Base-by-base conservation (phyloP, 179 eudicot species). In the Kewa caespitosa region DNA sequence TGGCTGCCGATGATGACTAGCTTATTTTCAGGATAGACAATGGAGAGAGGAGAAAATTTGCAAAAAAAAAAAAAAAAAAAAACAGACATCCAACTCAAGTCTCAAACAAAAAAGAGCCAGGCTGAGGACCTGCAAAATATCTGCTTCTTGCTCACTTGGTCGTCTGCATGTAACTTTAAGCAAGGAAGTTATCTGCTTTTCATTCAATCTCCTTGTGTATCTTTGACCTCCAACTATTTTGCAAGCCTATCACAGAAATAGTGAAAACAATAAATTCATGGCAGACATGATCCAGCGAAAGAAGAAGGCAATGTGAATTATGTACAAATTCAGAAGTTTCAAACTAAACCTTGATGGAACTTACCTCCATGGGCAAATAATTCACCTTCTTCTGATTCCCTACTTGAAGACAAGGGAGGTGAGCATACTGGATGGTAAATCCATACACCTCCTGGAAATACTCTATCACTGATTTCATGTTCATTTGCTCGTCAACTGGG, bases 341-440 rank as follows among this genome's bases (percentile, higher is more conserved):
- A 30, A 63, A 37, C 54, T 20, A 60, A 62, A 50, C 15, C 74
- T 61, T 42, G 7, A 31, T 70, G 30, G 32, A 32, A 36, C 42
- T 38, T 76, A 91, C 96, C 93, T 92, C 97, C 97, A 92, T 92
- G 5, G 97, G 97, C 85, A 92, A 83, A 85, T 91, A 92, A 70
- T 92, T 92, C 57, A 88, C 90, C 78, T 91, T 92, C 86, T 82
- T 88, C 50, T 86, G 91, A 78, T 87, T 92, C 70, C 96, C 97
- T 9, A 89, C 96, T 89, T 85, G 96, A 74, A 92, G 97, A 76
- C 97, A 92, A 80, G 96, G 97, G 27, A 90, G 85, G 46, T 89
- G 93, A 23, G 92, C 59, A 81, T 92, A 82, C 73, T 77, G 93
- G 60, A 92, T 89, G 68, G 93, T 85, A 80, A 84, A 92, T 34